Conservation (phyloP, 23 red algal genomes). For the Cyanidium caldarium region DNA sequence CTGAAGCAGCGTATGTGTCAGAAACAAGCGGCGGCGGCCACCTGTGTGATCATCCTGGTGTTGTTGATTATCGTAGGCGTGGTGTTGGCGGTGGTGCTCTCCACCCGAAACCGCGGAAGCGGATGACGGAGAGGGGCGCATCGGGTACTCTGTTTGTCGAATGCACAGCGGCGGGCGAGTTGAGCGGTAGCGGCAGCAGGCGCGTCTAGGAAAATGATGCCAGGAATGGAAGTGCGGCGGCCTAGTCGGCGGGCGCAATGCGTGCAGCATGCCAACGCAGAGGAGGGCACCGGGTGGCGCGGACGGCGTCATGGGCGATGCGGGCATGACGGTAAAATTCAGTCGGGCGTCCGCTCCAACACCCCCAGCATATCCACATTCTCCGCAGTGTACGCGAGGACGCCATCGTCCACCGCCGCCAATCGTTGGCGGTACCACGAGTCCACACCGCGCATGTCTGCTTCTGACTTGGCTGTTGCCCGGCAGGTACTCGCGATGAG, state of each 20-base stretch:
- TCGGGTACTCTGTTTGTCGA: background rate
- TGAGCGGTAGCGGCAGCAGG: too few relatives aligned
- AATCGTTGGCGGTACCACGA: background rate
- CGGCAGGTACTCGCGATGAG: background rate
- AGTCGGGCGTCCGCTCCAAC: too few relatives aligned
- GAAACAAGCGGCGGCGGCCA: background rate
- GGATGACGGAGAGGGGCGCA: background rate
- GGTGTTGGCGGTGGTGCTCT: conserved; percentile 8
- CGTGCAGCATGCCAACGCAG: too few relatives aligned
- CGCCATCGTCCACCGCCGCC: background rate
- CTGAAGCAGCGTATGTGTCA: conserved; percentile 18
- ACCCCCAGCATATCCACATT: background rate
- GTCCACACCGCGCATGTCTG: background rate
- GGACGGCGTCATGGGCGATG: too few relatives aligned
- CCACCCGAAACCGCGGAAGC: conserved; percentile 2
- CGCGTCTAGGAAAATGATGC: too few relatives aligned
- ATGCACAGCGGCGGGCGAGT: too few relatives aligned
- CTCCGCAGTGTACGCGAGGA: background rate
- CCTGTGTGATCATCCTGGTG: conserved; percentile 13
- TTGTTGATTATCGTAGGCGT: conserved; percentile 7
- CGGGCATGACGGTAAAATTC: too few relatives aligned
- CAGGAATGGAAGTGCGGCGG: too few relatives aligned
- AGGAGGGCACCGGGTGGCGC: too few relatives aligned
- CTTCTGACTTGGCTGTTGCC: background rate
- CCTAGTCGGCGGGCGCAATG: too few relatives aligned